Conservation (phyloP, 345 rosid species). For the Lumnitzera racemosa region DNA sequence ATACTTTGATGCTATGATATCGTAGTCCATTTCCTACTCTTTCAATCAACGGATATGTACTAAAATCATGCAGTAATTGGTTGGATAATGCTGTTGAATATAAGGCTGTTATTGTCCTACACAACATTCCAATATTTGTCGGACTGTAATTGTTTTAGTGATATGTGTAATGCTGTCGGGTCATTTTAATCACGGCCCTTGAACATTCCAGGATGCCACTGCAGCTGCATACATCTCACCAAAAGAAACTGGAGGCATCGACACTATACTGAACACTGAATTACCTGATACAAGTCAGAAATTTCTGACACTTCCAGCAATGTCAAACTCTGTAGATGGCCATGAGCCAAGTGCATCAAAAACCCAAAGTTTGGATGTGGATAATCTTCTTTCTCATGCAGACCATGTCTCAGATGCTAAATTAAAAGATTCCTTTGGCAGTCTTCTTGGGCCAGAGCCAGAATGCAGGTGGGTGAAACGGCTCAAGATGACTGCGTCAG, state of each 20-base stretch:
- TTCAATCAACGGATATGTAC: no score
- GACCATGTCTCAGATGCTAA: constrained; percentile 30
- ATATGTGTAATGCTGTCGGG: no score
- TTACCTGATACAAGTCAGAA: constrained; percentile 46
- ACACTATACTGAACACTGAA: constrained; percentile 15
- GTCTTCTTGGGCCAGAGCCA: constrained; percentile 26
- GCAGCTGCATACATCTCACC: constrained; percentile 17
- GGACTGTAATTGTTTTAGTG: neutral
- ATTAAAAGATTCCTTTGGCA: constrained; percentile 21
- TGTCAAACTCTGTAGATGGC: constrained; percentile 14
- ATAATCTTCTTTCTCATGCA: constrained; percentile 30
- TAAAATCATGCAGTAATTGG: no score
- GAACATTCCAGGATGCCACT: constrained; percentile 5
- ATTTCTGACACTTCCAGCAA: constrained; percentile 28
- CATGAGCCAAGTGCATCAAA: constrained; percentile 55
- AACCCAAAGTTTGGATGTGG: constrained; percentile 67
- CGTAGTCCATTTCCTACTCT: no score
- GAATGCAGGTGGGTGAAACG: constrained; percentile 80
- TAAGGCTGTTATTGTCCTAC: neutral
- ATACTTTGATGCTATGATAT: no score
- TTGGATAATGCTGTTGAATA: neutral
- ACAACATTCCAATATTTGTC: neutral
- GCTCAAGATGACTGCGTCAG: constrained; percentile 38
- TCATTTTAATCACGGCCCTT: no score
- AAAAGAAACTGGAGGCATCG: constrained; percentile 15